Evolutionary conservation across 2,329 filamentous ascomycete species (phyloP).

Genomic region (Atkinsonella hypoxylon): DNA sequence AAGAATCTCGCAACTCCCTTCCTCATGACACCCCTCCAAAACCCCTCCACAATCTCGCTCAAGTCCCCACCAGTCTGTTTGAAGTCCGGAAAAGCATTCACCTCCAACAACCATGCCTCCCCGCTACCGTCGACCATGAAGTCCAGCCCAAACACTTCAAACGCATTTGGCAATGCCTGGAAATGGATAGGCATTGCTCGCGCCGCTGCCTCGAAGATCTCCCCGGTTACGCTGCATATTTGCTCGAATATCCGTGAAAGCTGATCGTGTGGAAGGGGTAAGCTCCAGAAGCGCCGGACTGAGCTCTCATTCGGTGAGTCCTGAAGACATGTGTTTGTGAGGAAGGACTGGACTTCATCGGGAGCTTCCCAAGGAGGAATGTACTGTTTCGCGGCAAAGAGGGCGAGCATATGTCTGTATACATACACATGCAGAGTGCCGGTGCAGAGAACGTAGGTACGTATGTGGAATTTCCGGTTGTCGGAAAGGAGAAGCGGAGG

Average conservation of each 20-base stretch:
- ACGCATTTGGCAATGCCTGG: constrained; percentile 75
- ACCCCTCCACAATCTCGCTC: constrained; percentile 55
- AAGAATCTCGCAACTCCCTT: constrained; percentile 60
- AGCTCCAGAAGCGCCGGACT: constrained; percentile 64
- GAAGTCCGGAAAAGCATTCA: constrained; percentile 96
- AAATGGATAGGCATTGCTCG: constrained; percentile 80
- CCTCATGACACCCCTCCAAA: constrained; percentile 66
- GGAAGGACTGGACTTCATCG: constrained; percentile 54
- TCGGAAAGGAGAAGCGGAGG: constrained; percentile 63
- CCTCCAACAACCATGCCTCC: constrained; percentile 67
- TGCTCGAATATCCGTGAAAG: constrained; percentile 58
- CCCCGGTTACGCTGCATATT: constrained; percentile 61
- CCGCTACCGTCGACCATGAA: constrained; percentile 64
- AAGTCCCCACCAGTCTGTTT: constrained; percentile 80
- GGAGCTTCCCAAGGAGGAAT: constrained; percentile 44
- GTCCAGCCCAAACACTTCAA: constrained; percentile 86
- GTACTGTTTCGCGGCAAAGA: constrained; percentile 75
- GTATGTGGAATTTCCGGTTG: constrained; percentile 83
- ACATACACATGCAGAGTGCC: constrained; percentile 74
- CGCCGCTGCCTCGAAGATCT: constrained; percentile 79
- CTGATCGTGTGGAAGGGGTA: constrained; percentile 37
- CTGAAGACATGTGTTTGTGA: constrained; percentile 95
- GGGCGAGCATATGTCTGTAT: constrained; percentile 81
- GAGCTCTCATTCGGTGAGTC: constrained; percentile 45
- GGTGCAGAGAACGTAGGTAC: constrained; percentile 76